Base-by-base conservation (phyloP, 108 stramenopile genomes). In the Ochromonas danica region DNA sequence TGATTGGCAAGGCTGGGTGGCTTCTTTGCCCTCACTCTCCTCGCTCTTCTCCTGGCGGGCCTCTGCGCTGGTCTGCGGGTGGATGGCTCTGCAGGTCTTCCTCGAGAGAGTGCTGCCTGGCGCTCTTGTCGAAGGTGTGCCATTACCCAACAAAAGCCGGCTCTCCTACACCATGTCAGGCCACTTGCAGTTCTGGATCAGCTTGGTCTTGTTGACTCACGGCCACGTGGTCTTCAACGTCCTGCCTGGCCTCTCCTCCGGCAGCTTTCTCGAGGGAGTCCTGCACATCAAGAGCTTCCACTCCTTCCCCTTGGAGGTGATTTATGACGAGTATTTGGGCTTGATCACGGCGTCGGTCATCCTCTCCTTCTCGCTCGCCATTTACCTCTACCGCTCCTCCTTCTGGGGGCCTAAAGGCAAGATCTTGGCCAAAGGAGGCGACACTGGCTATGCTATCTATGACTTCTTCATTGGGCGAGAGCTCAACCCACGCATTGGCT, bases 391-490 rank as follows among this genome's bases (percentile, higher is more conserved):
- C 81, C 2, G 90, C 0, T 83, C 74, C 1, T 92, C 92, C 61
- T 92, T 94, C 81, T 71, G 75, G 3, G n/a, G n/a, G n/a, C 63
- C 63, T 6, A 67, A 65, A 39, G 82, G 79, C 1, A 84, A 88
- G 10, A 79, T 94, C 70, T 83, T 97, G 72, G 94, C 95, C 43
- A 83, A 86, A 28, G 92, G 89, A 0, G 95, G 95, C 0, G 81
- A 93, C 80, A 93, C 91, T 27, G 92, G 93, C 62, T 92, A 85
- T 82, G 71, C 78, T 33, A 1, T 89, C 27, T 97, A 99, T 78
- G 95, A 99, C 87, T 96, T 93, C 83, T 99, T 91, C 83, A 95
- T 97, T 78, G 98, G 98, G 22, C 89, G 98, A 25, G 96, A 97
- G 84, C 88, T 99, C 2, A 99, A 99, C 90, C 98, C 98, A 33